phyloP scores from a whole-genome alignment of 805 yeast genomes.

The Ogataea neopini region DNA sequence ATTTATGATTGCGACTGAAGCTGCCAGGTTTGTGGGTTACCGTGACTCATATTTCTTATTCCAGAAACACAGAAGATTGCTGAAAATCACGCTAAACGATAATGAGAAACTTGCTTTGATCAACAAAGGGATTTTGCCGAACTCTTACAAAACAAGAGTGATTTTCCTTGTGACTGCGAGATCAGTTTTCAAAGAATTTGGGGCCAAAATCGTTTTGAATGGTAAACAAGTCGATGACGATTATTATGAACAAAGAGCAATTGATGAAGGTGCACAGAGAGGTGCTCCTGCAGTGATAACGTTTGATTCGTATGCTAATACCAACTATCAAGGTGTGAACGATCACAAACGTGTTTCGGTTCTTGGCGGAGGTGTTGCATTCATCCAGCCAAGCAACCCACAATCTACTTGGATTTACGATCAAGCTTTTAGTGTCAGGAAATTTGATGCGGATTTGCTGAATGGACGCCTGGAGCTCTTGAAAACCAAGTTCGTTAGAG shows the following conservation, averaged over 20 bases:
- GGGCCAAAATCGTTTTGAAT: slow-evolving; percentile 75
- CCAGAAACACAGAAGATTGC: slow-evolving; percentile 78
- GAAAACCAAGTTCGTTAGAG: slow-evolving; percentile 61
- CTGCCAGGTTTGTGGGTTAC: slow-evolving; percentile 92
- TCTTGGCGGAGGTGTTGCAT: slow-evolving; percentile 23
- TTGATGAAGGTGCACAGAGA: slow-evolving; percentile 59
- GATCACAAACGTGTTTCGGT: slow-evolving; percentile 24
- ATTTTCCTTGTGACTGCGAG: slow-evolving; percentile 91
- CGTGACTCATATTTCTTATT: slow-evolving; percentile 88
- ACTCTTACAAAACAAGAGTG: slow-evolving; percentile 85
- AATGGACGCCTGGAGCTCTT: slow-evolving; percentile 56
- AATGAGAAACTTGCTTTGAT: slow-evolving; percentile 84
- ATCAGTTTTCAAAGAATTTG: slow-evolving; percentile 87
- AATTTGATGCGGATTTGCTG: slow-evolving; percentile 63
- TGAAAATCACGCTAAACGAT: slow-evolving; percentile 70
- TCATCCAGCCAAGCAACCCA: slow-evolving; percentile 31
- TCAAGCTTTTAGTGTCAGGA: slow-evolving; percentile 76
- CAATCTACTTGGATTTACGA: slow-evolving; percentile 82
- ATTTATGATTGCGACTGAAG: slow-evolving; percentile 93
- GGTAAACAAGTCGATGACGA: slow-evolving; percentile 86
- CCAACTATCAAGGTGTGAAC: slow-evolving; percentile 16
- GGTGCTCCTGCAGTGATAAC: slow-evolving; percentile 51
- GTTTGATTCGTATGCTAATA: slow-evolving; percentile 27
- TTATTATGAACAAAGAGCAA: slow-evolving; percentile 70
- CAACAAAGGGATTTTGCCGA: slow-evolving; percentile 78